These are phyloP conservation scores for Alternaria atra DNA, from an alignment of 2,329 filamentous ascomycete genomes.

Conservation along the genomic window DNA sequence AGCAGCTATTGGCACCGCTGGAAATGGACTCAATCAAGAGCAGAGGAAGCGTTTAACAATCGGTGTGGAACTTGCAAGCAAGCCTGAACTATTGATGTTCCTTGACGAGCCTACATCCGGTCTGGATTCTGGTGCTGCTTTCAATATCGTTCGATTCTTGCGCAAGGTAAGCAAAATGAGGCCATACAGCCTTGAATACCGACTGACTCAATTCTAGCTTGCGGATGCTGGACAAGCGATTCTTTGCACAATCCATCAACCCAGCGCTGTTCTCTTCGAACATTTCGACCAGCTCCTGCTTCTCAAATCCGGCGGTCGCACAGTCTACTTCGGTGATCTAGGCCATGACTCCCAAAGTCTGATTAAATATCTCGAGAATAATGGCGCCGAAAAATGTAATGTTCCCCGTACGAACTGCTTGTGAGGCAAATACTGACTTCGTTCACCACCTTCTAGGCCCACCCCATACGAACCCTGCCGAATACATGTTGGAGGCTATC, in stretches of 20 bases:
- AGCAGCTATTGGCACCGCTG: slow-evolving; percentile 68
- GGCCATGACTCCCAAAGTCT: slow-evolving; percentile 53
- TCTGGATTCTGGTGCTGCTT: slow-evolving; percentile 74
- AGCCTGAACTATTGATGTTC: slow-evolving; percentile 78
- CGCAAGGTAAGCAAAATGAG: slow-evolving; percentile 55
- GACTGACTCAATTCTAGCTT: slow-evolving; percentile 45
- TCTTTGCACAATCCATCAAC: slow-evolving; percentile 75
- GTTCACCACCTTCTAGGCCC: slow-evolving; percentile 8
- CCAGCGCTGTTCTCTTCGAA: slow-evolving; percentile 71
- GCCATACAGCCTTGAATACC: not conserved
- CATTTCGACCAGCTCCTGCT: slow-evolving; percentile 73
- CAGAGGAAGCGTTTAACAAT: slow-evolving; percentile 74
- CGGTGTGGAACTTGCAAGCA: slow-evolving; percentile 67
- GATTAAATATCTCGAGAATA: slow-evolving; percentile 61
- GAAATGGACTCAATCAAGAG: slow-evolving; percentile 63
- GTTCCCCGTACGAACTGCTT: slow-evolving; percentile 45
- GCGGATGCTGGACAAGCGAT: slow-evolving; percentile 73
- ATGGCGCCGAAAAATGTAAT: slow-evolving; percentile 59
- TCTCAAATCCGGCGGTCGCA: slow-evolving; percentile 70
- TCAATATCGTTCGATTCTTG: slow-evolving; percentile 71
- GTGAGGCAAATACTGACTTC: too few relatives aligned
- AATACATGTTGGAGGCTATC: slow-evolving; percentile 61
- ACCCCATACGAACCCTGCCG: slow-evolving; percentile 62
- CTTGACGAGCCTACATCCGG: slow-evolving; percentile 81
- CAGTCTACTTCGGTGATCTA: slow-evolving; percentile 72